phyloP scores from a whole-genome alignment of 2,329 filamentous ascomycete genomes.

The Cladophialophora carrionii region DNA sequence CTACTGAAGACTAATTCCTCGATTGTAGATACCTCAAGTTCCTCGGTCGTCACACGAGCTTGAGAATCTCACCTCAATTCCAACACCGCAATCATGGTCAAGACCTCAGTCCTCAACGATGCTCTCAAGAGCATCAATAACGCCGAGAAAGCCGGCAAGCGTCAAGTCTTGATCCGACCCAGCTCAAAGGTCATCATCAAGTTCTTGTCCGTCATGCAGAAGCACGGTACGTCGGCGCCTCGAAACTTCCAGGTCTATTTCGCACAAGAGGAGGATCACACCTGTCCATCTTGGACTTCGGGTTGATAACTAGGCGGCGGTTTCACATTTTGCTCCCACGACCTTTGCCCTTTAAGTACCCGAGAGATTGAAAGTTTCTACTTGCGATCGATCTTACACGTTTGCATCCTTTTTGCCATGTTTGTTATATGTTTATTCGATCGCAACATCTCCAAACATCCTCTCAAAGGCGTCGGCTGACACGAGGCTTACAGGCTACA shows the following conservation, averaged over 20 bases:
- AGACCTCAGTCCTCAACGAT: constrained; percentile 99
- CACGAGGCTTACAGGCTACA: constrained; percentile 71
- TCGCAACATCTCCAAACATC: constrained; percentile 69
- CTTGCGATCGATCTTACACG: constrained; percentile 91
- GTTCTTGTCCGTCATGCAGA: constrained; percentile 99
- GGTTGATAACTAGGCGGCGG: constrained; percentile 99
- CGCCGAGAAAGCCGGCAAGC: constrained; percentile 99
- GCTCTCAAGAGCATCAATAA: constrained; percentile 99
- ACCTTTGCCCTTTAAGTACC: constrained; percentile 99
- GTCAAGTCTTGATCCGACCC: constrained; percentile 97
- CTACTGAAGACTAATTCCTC: constrained; percentile 64
- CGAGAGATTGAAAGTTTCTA: constrained; percentile 76
- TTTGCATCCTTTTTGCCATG: constrained; percentile 65
- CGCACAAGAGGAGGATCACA: constrained; percentile 31
- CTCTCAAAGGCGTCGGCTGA: constrained; percentile 50
- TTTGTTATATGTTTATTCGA: constrained; percentile 88
- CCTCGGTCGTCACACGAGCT: constrained; percentile 47
- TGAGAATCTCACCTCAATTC: constrained; percentile 56
- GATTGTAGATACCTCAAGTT: constrained; percentile 62
- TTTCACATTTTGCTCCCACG: constrained; percentile 72
- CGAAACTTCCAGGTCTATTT: constrained; percentile 15
- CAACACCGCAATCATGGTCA: constrained; percentile 79
- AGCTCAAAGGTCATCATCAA: constrained; percentile 99
- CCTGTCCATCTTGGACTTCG: constrained; percentile 55
- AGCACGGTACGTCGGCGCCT: constrained; percentile 78